Evolutionary conservation across 306 rosid species (phyloP), one percentile per base, ranked within the genome.

Genomic region (Gynostemma pentaphyllum): DNA sequence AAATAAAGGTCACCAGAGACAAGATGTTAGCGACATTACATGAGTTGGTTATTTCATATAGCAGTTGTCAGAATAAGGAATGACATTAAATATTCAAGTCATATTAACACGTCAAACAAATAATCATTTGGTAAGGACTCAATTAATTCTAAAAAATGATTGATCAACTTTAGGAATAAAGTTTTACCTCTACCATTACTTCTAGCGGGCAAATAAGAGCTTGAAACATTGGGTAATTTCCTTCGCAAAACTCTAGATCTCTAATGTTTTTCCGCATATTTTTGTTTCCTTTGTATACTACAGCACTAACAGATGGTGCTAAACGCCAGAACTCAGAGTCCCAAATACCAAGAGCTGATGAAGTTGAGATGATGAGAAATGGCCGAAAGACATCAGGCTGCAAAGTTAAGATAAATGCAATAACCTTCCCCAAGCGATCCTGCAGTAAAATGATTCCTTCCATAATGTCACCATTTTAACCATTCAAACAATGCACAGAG

Each of bases 331-430:
- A 79, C 69, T 69, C 79, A 42, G 64, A 50, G 59, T 81, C 85
- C 95, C 95, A 87, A 5, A 19, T 54, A 73, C 32, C 44, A 53
- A 87, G 78, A 26, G 84, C 60, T 44, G 81, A 34, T n/a, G 70
- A 61, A 40, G 87, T 75, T 66, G 95, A 64, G 75, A 87, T 75
- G 22, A 87, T 70, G 56, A 87, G 84, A 70, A 83, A 83, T 59
- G 95, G 87, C 15, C 39, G 83, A 72, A 21, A 60, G 30, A 44
- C 52, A 40, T 78, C 71, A 54, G 79, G 53, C 40, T 65, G 81
- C 78, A 87, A 62, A n/a, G 84, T 71, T 69, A 49, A 68, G 46
- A 87, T 74, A 55, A 83, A 72, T 27, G 80, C 79, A 46, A 74
- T 69, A 69, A 75, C 70, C 79, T 77, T 87, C 63, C 41, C 39